Base-by-base conservation (phyloP, 2,329 filamentous ascomycete species). In the Arthrobotrys conoides region DNA sequence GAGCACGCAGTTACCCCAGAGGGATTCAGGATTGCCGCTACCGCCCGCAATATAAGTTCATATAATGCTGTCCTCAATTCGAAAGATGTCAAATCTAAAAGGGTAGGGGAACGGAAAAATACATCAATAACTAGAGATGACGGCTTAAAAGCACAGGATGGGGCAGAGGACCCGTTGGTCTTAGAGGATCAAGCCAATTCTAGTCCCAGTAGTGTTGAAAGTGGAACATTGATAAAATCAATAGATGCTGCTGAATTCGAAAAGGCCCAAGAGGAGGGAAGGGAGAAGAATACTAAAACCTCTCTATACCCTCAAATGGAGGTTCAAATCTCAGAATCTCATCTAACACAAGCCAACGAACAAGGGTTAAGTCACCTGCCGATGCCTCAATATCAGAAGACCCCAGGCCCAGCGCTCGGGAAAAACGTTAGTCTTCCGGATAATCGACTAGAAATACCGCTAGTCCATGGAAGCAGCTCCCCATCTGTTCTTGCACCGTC, bases 1-100 rank as follows among this genome's bases (percentile, higher is more conserved):
- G 89, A 82, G 76, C 82, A 82, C 59, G 80, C 80, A 5, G 81
- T 82, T 14, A 71, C 79, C 5, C 81, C 82, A 9, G 71, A 80
- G 36, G 82, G 82, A 8, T 82, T 82, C 53, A 68, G 82, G 24
- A 80, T 82, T 76, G 82, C 82, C 9, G 82, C 82, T 9, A 82
- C 82, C 1, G 82, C 81, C 12, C 71, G 82, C 20, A 79, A 79
- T 51, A 82, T 82, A 20, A 78, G 68, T 49, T 69, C 64, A 18
- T 49, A 53, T 20, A 80, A 75, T 41, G 51, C 36, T 10, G 38
- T 38, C 9, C 18, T 51, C 16, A 72, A 72, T 51, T 36, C 57
- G 8, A 61, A 65, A 41, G 22, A 48, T 18, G 14, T 6, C 12
- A 49, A 57, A 18, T 27, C 49, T 1, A 72, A 53, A 18, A 61